Percentiles rank a stretch among this genome's conserved stretches.
These are phyloP conservation scores for Apostasia ramifera DNA, from an alignment of 106 monocot species.

Conservation along the genomic window DNA sequence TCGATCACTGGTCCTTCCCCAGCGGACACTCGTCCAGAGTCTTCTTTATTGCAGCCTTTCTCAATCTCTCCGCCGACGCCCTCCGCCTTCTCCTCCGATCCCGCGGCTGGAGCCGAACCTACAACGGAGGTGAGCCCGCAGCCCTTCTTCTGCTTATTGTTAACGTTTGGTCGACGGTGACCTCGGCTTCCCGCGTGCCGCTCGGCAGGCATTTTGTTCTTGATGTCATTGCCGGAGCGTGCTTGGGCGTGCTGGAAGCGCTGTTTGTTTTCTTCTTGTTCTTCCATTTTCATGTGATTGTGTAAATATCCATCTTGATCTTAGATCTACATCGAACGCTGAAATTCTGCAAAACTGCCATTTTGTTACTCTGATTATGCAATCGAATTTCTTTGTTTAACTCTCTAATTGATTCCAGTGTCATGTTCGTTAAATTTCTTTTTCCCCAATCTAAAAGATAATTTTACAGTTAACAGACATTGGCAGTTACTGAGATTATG, in stretches of 20 bases:
- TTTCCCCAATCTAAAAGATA: too few relatives aligned
- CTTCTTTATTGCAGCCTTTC: slow-evolving; percentile 66
- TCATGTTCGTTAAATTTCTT: too few relatives aligned
- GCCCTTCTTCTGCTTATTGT: slow-evolving; percentile 16
- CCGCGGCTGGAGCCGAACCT: slow-evolving; percentile 1
- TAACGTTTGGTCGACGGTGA: slow-evolving; percentile 49
- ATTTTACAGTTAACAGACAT: too few relatives aligned
- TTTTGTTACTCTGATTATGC: too few relatives aligned
- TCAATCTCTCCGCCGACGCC: slow-evolving; percentile 21
- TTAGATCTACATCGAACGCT: too few relatives aligned
- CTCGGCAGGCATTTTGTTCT: slow-evolving; percentile 84
- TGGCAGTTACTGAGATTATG: too few relatives aligned
- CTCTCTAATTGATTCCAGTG: too few relatives aligned
- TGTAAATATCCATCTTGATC: too few relatives aligned
- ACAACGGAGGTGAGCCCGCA: slow-evolving; percentile 6
- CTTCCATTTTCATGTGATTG: too few relatives aligned
- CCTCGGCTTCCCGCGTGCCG: slow-evolving; percentile 67
- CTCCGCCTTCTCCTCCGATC: slow-evolving; percentile 6
- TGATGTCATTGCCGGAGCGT: slow-evolving; percentile 73
- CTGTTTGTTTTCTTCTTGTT: slow-evolving; percentile 35
- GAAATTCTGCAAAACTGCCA: too few relatives aligned
- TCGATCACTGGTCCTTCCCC: slow-evolving; percentile 96
- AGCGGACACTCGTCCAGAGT: slow-evolving; percentile 96
- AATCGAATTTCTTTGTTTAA: too few relatives aligned
- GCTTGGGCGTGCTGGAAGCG: slow-evolving; percentile 60